These are phyloP conservation scores for Termitomyces sp. DNA, from an alignment of 768 basidiomycete species.

Conservation along the genomic window DNA sequence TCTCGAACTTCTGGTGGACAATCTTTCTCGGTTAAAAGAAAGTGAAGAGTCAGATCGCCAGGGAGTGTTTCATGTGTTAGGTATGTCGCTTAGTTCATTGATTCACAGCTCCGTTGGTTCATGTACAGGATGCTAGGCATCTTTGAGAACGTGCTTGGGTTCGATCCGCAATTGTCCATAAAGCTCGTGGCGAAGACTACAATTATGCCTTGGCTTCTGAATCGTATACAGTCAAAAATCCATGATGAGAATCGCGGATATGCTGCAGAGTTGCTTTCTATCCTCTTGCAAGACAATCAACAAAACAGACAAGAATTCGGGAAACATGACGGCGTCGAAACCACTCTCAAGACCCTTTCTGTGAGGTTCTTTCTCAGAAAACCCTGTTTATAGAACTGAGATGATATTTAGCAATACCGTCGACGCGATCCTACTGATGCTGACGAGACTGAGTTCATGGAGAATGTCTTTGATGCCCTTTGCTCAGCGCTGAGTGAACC, in stretches of 20 bases:
- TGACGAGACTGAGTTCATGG: conserved; percentile 97
- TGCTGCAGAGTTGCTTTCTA: conserved; percentile 90
- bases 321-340: conserved; percentile 77
- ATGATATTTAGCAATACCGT: conserved; percentile 71
- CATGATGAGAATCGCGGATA: conserved; percentile 93
- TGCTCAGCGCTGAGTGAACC: conserved; percentile 84
- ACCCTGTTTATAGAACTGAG: neutral
- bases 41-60: conserved; percentile 86
- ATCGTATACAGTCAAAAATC: conserved; percentile 64
- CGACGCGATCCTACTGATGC: conserved; percentile 77
- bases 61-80: conserved; percentile 92
- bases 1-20: conserved; percentile 86
- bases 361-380: conserved; percentile 42
- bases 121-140: conserved; percentile 49
- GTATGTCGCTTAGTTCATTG: conserved; percentile 30
- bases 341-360: conserved; percentile 69
- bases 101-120: neutral
- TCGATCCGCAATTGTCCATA: conserved; percentile 73
- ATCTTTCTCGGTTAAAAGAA: conserved; percentile 86
- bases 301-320: conserved; percentile 68
- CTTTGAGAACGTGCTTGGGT: conserved; percentile 89
- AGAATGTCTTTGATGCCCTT: conserved; percentile 88
- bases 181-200: conserved; percentile 72
- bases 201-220: conserved; percentile 75
- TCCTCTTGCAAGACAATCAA: conserved; percentile 75